Percentiles rank a stretch among this genome's conserved stretches.
Evolutionary conservation across 1,284 basidiomycete genomes (phyloP).

Genomic region (Amylostereum chailletii): DNA sequence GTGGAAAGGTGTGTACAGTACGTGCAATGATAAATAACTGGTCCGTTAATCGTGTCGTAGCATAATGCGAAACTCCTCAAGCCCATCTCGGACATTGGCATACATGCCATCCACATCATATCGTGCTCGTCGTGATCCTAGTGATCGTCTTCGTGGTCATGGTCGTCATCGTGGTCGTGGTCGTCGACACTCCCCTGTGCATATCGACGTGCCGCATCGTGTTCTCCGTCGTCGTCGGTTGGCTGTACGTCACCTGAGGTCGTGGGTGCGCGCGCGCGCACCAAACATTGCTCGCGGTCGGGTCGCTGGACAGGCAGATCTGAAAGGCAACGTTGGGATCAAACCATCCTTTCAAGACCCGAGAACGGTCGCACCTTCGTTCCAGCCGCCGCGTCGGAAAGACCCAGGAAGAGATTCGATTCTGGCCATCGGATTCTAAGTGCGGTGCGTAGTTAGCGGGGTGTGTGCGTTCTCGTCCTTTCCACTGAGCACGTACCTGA

Average conservation of each 20-base stretch:
- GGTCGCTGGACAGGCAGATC: conserved; percentile 9
- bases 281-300: conserved; percentile 9
- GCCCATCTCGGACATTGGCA: too few species aligned
- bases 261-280: conserved; percentile 7
- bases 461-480: neutral
- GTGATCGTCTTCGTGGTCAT: conserved; percentile 11
- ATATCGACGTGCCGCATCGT: conserved; percentile 1
- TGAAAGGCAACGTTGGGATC: neutral
- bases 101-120: neutral
- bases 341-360: neutral
- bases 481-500: conserved; percentile 9
- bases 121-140: conserved; percentile 5
- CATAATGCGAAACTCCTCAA: too few species aligned
- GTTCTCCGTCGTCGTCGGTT: conserved; percentile 8
- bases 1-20: too few species aligned
- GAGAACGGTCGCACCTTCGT: neutral
- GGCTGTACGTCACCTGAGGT: conserved; percentile 11
- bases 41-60: too few species aligned
- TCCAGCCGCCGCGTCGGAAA: neutral
- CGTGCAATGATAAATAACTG: too few species aligned
- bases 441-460: neutral
- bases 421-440: conserved; percentile 8
- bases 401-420: neutral
- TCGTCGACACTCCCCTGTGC: conserved; percentile 6
- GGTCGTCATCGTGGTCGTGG: conserved; percentile 9